Base-by-base conservation (phyloP, 805 yeast species). In the Candida andamanensis region DNA sequence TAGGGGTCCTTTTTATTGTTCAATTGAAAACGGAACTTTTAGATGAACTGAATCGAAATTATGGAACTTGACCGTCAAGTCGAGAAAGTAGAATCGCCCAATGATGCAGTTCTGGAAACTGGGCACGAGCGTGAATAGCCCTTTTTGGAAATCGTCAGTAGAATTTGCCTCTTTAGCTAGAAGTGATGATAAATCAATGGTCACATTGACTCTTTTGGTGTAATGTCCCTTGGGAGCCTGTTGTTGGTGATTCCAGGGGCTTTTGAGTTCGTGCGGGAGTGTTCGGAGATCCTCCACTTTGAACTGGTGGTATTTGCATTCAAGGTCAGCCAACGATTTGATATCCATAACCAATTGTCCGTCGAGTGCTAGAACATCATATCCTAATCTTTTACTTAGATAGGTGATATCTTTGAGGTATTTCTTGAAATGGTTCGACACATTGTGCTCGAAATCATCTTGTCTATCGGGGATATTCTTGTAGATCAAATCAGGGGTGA, bases 401-500 rank as follows among this genome's bases (percentile, higher is more conserved):
- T 54, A 52, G 4, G 40, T 36, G 2, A 36, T 51, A 44, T 35
- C 47, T 35, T 26, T 52, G 54, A 45, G 56, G 50, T 17, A 51
- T 46, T 29, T 46, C 44, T 32, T 61, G 49, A 12, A 61, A 52
- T 13, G 26, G 18, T 33, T 26, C 10, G 29, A 19, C 2, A 38
- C 36, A 22, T 54, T 39, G 25, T 45, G 27, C 30, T 59, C 62
- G 37, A 58, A 61, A 28, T 51, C 49, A 32, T 63, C 67, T 1
- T 44, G 24, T 1, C 35, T 36, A 11, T 36, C 42, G 12, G 42
- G 33, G 26, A 45, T 46, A 43, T 63, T 60, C 17, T 50, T 50
- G 43, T 60, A 63, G 6, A 63, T 30, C 49, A 59, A 50, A 28
- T 58, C 68, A n/a, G 56, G 62, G 25, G 56, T 58, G 20, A 63